Evolutionary conservation across 257 asterid genomes (phyloP).

Genomic region (Cynanchum wilfordii): DNA sequence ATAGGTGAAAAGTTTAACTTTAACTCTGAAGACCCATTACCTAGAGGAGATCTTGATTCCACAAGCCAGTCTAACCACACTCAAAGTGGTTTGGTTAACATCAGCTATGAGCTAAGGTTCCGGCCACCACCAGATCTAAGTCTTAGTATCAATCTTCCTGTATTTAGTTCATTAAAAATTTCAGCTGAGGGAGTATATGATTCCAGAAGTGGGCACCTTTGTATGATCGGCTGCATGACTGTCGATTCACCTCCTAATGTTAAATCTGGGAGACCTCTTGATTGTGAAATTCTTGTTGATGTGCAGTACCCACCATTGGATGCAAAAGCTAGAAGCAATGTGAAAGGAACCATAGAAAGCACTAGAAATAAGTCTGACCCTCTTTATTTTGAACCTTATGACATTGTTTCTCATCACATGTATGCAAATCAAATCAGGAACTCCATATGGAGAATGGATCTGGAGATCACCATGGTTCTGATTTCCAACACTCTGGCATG

Average conservation of each 20-base stretch:
- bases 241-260: constrained; percentile 30
- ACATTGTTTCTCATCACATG: constrained; percentile 49
- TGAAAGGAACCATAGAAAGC: constrained; percentile 73
- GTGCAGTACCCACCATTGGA: constrained; percentile 53
- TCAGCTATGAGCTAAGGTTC: constrained; percentile 57
- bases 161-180: constrained; percentile 39
- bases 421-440: constrained; percentile 61
- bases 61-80: constrained; percentile 28
- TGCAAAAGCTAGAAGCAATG: constrained; percentile 32
- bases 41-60: constrained; percentile 22
- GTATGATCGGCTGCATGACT: constrained; percentile 82
- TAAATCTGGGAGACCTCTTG: constrained; percentile 32
- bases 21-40: constrained; percentile 18
- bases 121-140: constrained; percentile 35
- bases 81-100: constrained; percentile 32
- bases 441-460: constrained; percentile 83
- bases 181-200: constrained; percentile 82
- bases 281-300: constrained; percentile 65
- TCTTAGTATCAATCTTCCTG: constrained; percentile 38
- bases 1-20: constrained; percentile 34
- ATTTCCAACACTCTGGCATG: constrained; percentile 72
- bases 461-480: constrained; percentile 80
- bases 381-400: constrained; percentile 60
- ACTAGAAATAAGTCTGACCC: constrained; percentile 49
- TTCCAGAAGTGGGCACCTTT: constrained; percentile 60